phyloP scores from a whole-genome alignment of 768 basidiomycete genomes.

The Rhodocollybia butyracea region DNA sequence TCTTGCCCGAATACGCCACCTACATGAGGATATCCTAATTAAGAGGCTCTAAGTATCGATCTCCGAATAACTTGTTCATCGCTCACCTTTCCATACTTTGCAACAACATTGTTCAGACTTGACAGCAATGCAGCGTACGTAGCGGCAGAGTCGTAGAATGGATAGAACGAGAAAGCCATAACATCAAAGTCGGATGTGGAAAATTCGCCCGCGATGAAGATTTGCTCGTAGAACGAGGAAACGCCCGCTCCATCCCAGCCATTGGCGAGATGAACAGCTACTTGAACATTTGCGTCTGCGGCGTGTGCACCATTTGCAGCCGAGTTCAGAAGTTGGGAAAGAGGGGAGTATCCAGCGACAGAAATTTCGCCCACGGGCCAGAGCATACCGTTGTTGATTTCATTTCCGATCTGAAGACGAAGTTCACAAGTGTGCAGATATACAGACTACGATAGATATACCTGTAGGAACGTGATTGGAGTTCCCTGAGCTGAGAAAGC shows the following conservation, averaged over 20 bases:
- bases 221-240: slow-evolving; percentile 45
- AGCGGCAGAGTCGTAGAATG: slow-evolving; percentile 59
- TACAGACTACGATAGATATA: slow-evolving; percentile 14
- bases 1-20: no score
- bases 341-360: slow-evolving; percentile 44
- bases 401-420: slow-evolving; percentile 51
- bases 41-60: background rate
- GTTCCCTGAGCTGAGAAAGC: slow-evolving; percentile 52
- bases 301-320: slow-evolving; percentile 52
- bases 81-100: slow-evolving; percentile 45
- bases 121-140: slow-evolving; percentile 47
- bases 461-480: slow-evolving; percentile 49
- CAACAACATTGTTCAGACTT: slow-evolving; percentile 48
- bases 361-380: slow-evolving; percentile 60
- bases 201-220: slow-evolving; percentile 53
- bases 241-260: slow-evolving; percentile 51
- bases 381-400: slow-evolving; percentile 62
- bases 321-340: slow-evolving; percentile 60
- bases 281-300: slow-evolving; percentile 39
- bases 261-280: slow-evolving; percentile 59
- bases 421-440: background rate
- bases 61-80: background rate
- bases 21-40: slow-evolving; percentile 49
- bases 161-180: slow-evolving; percentile 65
- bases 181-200: slow-evolving; percentile 49